phyloP scores from a whole-genome alignment of 2,329 filamentous ascomycete species.

The Fusarium hostae region DNA sequence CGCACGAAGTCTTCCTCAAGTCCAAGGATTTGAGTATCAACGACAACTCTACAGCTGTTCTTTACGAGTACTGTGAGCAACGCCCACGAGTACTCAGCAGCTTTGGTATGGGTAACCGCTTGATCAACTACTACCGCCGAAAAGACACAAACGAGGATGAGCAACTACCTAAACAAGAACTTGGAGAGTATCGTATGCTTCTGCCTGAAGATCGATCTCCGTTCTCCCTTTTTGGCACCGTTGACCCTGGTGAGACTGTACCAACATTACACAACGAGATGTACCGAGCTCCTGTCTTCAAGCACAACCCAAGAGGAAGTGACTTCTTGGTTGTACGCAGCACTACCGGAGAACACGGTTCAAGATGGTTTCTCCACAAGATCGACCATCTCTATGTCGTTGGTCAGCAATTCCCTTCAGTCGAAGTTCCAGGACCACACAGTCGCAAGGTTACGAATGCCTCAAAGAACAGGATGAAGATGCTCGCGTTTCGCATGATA shows the following conservation, averaged over 20 bases:
- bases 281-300: constrained; percentile 94
- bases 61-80: constrained; percentile 97
- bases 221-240: constrained; percentile 93
- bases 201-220: constrained; percentile 95
- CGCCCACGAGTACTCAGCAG: constrained; percentile 92
- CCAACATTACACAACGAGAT: constrained; percentile 94
- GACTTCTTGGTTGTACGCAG: constrained; percentile 91
- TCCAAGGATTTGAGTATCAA: constrained; percentile 86
- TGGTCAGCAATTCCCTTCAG: constrained; percentile 90
- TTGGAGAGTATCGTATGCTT: constrained; percentile 89
- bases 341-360: constrained; percentile 81
- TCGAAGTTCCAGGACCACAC: constrained; percentile 93
- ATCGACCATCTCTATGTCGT: constrained; percentile 93
- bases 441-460: constrained; percentile 95
- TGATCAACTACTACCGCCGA: constrained; percentile 97
- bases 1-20: constrained; percentile 80
- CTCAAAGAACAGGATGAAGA: constrained; percentile 96
- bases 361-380: constrained; percentile 84
- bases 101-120: constrained; percentile 95
- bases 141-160: constrained; percentile 78
- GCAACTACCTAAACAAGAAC: constrained; percentile 79
- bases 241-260: constrained; percentile 89
- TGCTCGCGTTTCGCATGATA: constrained; percentile 92
- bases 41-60: constrained; percentile 87
- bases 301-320: constrained; percentile 78